Percentiles rank a stretch among this genome's conserved stretches.
These are phyloP conservation scores for Malassezia furfur DNA, from an alignment of 1,284 basidiomycete species.

Conservation along the genomic window DNA sequence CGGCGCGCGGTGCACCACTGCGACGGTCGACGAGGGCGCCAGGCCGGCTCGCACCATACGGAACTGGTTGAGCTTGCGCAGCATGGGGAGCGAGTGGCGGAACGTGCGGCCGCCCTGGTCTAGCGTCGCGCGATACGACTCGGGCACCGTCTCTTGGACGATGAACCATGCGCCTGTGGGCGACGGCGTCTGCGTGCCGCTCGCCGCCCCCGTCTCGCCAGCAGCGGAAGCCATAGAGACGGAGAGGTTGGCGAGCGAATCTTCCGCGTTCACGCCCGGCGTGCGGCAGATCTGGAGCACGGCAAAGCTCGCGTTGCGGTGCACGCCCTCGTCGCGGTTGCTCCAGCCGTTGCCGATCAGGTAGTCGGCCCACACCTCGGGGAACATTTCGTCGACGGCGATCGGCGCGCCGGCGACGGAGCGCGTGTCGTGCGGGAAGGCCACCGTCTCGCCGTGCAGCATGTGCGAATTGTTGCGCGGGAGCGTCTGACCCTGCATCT, in stretches of 20 bases:
- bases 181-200: neutral
- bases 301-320: conserved; percentile 43
- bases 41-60: conserved; percentile 17
- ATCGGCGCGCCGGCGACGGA: conserved; percentile 28
- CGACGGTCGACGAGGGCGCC: conserved; percentile 14
- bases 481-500: conserved; percentile 19
- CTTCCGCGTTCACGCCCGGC: conserved; percentile 22
- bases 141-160: conserved; percentile 41
- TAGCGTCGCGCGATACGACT: conserved; percentile 34
- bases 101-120: conserved; percentile 23
- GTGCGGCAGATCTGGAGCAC: conserved; percentile 38
- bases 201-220: neutral
- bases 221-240: neutral
- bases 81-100: conserved; percentile 28
- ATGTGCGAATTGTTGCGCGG: conserved; percentile 2
- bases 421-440: conserved; percentile 38
- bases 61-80: conserved; percentile 44
- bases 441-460: conserved; percentile 23
- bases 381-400: conserved; percentile 40
- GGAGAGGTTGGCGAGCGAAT: conserved; percentile 11
- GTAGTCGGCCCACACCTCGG: conserved; percentile 45
- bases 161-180: conserved; percentile 37
- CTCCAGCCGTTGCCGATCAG: conserved; percentile 44
- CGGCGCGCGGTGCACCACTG: conserved; percentile 6
- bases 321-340: conserved; percentile 45